A percentile compares a stretch with the other conserved stretches of the same genome.
These are phyloP conservation scores for Acacia acuminata DNA, from an alignment of 306 rosid species.

Conservation along the genomic window DNA sequence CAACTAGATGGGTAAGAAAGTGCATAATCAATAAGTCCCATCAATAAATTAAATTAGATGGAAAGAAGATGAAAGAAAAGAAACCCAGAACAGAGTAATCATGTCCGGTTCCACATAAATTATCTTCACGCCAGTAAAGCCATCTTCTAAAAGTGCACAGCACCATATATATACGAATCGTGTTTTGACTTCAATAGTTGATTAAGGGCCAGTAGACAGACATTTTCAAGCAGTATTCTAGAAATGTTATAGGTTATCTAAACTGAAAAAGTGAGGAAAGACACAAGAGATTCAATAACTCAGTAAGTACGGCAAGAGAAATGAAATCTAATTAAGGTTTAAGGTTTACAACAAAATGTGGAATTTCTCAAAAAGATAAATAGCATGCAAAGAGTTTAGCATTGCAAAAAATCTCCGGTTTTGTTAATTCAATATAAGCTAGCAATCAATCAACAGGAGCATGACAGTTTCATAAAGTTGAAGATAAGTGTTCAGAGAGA, in stretches of 20 bases:
- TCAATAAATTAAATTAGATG: background rate
- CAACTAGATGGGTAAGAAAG: background rate
- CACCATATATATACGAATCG: background rate
- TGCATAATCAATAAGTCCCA: background rate
- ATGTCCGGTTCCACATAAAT: background rate
- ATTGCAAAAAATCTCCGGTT: background rate
- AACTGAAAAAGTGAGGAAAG: background rate
- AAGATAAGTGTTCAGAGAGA: background rate
- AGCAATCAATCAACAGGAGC: background rate
- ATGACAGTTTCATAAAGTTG: background rate
- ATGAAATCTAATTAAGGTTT: background rate
- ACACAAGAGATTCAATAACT: background rate
- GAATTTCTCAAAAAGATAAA: background rate
- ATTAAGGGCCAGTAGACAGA: background rate
- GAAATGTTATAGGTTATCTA: background rate
- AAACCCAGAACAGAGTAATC: background rate
- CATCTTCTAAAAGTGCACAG: background rate
- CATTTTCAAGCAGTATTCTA: background rate
- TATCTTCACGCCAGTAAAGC: background rate
- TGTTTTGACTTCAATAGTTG: background rate
- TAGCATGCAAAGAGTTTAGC: background rate
- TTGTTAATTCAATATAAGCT: background rate
- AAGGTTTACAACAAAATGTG: background rate
- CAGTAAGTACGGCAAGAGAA: background rate
- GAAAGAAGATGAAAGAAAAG: background rate